Evolutionary conservation across 306 rosid genomes (phyloP).

Genomic region (Rosa chinensis): DNA sequence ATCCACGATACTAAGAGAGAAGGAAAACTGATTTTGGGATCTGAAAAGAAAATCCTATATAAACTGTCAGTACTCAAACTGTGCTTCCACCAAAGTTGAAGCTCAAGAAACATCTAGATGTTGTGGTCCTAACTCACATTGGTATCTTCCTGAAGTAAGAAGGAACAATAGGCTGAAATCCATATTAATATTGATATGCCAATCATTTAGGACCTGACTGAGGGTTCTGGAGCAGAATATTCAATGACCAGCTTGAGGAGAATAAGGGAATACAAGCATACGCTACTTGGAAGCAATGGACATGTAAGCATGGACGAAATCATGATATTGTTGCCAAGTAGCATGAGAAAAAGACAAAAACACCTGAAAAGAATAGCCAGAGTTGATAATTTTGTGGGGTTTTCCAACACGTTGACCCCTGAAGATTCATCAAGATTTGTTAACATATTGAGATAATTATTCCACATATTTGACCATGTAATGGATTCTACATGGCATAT

Average conservation of each 20-base stretch:
- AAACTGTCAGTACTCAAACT: neutral
- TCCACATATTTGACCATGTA: neutral
- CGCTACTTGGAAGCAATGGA: neutral
- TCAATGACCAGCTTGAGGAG: slow-evolving; percentile 7
- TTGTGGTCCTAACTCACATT: neutral
- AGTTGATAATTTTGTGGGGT: neutral
- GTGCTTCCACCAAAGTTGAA: neutral
- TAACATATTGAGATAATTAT: neutral
- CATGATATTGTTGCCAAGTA: neutral
- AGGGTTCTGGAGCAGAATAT: neutral
- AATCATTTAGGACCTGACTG: neutral
- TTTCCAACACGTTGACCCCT: neutral
- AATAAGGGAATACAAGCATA: neutral
- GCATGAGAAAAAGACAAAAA: neutral
- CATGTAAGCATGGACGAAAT: neutral
- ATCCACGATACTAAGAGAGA: neutral
- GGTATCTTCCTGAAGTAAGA: neutral
- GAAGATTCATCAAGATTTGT: neutral
- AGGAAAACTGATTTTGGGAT: neutral
- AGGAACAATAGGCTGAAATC: neutral
- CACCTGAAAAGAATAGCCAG: neutral
- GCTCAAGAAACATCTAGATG: neutral
- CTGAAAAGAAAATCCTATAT: neutral
- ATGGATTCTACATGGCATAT: slow-evolving; percentile 8
- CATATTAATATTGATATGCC: neutral